Base-by-base conservation (phyloP, 192 early-diverging fungal genomes). In the Linnemannia elongata region DNA sequence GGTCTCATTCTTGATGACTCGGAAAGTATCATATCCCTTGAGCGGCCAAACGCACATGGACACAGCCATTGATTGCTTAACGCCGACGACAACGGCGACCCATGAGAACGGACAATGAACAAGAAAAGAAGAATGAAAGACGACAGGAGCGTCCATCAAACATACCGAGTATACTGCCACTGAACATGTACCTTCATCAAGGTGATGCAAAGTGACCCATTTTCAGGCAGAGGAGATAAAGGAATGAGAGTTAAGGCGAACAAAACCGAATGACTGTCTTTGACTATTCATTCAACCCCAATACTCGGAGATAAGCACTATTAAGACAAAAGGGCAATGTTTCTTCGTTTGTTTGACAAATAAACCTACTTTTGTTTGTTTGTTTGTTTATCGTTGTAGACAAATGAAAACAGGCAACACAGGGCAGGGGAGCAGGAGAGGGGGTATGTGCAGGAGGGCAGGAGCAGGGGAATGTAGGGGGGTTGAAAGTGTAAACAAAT, bases 1-100 rank as follows among this genome's bases (percentile, higher is more conserved):
- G 30, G 30, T 66, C 60, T 66, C 60, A 66, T 66, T 33, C 60
- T 33, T 33, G 60, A 66, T 66, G 60, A 66, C 60, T 66, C 60
- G 60, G 35, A 66, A 35, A 3, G 60, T 33, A 66, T 66, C 9
- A 30, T 66, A 30, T 15, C 60, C 35, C 3, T 10, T 45, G 13
- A 6, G 13, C 44, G 13, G 44, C 44, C 12, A n/a, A n/a, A 45
- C 44, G 15, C 13, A 45, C 47, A 52, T 20, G 20, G 24, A 24
- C 24, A 55, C 20, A 24, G 7, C n/a, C 24, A 10, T 24, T 30
- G 22, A 60, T 66, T 30, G 27, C n/a, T 52, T 6, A 52, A 18
- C n/a, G n/a, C n/a, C n/a, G n/a, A n/a, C n/a, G n/a, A n/a, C n/a
- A n/a, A n/a, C 20, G 22, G 20, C 49, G 17, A 27, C 24, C n/a